Evolutionary conservation across 805 yeast genomes (phyloP).

Genomic region (Lipomyces yamanashiensis): DNA sequence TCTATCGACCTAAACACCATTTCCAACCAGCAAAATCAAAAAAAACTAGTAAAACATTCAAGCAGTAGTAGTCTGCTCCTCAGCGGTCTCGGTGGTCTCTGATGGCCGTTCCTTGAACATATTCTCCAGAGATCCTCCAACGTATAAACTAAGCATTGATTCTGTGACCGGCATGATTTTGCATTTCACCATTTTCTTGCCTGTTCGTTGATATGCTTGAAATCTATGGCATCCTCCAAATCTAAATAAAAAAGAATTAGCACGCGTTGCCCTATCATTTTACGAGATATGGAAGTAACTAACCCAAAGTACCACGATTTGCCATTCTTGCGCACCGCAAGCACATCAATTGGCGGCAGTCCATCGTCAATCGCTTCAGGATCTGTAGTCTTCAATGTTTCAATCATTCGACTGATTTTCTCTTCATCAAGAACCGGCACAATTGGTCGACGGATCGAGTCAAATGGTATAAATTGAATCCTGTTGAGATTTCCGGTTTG

Average conservation of each 20-base stretch:
- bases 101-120: constrained; percentile 34
- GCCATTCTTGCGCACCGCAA: constrained; percentile 68
- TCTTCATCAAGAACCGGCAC: constrained; percentile 78
- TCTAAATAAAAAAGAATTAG: constrained; percentile 50
- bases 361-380: constrained; percentile 41
- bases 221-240: constrained; percentile 92
- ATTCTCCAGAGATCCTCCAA: constrained; percentile 55
- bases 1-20: background rate
- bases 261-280: constrained; percentile 59
- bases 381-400: constrained; percentile 50
- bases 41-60: background rate
- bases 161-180: constrained; percentile 77
- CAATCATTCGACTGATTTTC: constrained; percentile 76
- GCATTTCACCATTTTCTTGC: constrained; percentile 61
- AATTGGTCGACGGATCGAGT: constrained; percentile 75
- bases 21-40: background rate
- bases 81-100: background rate
- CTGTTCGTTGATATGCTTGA: constrained; percentile 75
- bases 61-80: background rate
- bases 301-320: constrained; percentile 53
- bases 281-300: constrained; percentile 56
- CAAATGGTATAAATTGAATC: constrained; percentile 65
- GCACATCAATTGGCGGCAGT: constrained; percentile 77
- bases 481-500: constrained; percentile 63
- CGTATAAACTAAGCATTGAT: constrained; percentile 65